A percentile compares a stretch with the other conserved stretches of the same genome.
These are phyloP conservation scores for apple (Malus domestica) DNA, from an alignment of 306 rosid genomes.

Conservation along the genomic window DNA sequence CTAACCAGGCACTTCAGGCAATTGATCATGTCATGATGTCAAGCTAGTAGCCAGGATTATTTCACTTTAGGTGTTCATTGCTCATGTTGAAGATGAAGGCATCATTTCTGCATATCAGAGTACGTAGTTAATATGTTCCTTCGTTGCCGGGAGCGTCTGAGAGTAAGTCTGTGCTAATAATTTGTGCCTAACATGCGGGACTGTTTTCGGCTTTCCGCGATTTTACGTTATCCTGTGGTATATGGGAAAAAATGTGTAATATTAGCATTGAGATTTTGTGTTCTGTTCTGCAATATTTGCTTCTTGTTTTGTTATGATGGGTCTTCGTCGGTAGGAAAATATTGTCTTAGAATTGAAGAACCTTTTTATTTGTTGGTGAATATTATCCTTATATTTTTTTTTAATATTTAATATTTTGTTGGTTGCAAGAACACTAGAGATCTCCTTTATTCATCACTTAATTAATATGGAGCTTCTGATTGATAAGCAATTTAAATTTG, in stretches of 20 bases:
- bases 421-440: neutral
- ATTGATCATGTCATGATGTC: slow-evolving; percentile 85
- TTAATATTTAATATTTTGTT: neutral
- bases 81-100: slow-evolving; percentile 3
- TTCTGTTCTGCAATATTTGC: neutral
- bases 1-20: slow-evolving; percentile 85
- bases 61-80: neutral
- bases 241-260: neutral
- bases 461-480: neutral
- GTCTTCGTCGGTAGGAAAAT: neutral
- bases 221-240: neutral
- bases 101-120: neutral
- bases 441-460: neutral
- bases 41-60: slow-evolving; percentile 54
- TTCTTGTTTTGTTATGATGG: neutral
- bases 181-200: slow-evolving; percentile 11
- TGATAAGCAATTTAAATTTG: neutral
- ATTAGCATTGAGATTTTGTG: neutral
- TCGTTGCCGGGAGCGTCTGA: slow-evolving; percentile 13
- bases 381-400: neutral
- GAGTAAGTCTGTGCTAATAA: slow-evolving; percentile 9
- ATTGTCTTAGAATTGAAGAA: neutral
- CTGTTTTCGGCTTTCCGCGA: neutral
- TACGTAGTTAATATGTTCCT: slow-evolving; percentile 14
- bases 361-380: neutral